phyloP scores from a whole-genome alignment of 345 rosid genomes.

The Ceriops tagal region DNA sequence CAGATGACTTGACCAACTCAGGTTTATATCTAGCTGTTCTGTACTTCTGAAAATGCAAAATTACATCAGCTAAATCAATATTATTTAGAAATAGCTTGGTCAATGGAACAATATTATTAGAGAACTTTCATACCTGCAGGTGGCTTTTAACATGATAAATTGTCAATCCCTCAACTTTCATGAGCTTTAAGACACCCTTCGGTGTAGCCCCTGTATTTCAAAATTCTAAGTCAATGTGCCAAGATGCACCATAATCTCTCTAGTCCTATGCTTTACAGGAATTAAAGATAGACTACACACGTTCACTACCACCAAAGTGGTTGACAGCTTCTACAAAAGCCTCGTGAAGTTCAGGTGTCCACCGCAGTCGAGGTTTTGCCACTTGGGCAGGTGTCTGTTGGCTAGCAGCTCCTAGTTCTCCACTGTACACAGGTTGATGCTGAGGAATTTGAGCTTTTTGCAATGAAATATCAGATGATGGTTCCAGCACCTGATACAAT shows the following conservation, averaged over 20 bases:
- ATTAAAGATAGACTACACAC: slow-evolving; percentile 40
- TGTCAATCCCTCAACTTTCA: slow-evolving; percentile 73
- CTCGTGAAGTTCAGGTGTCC: slow-evolving; percentile 97
- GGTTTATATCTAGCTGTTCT: slow-evolving; percentile 90
- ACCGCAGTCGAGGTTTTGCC: slow-evolving; percentile 77
- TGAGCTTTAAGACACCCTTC: slow-evolving; percentile 78
- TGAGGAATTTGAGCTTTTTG: slow-evolving; percentile 40
- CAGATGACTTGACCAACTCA: slow-evolving; percentile 38
- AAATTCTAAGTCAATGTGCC: slow-evolving; percentile 16
- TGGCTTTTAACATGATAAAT: slow-evolving; percentile 98
- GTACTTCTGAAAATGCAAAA: slow-evolving; percentile 64
- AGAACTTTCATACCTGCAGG: slow-evolving; percentile 57
- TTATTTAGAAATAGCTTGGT: slow-evolving; percentile 2
- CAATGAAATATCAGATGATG: slow-evolving; percentile 29
- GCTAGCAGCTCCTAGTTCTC: slow-evolving; percentile 32
- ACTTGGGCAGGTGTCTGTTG: slow-evolving; percentile 34
- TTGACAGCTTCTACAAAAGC: slow-evolving; percentile 88
- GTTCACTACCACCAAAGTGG: slow-evolving; percentile 84
- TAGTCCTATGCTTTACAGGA: slow-evolving; percentile 10
- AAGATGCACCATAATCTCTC: slow-evolving; percentile 6
- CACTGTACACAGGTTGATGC: slow-evolving; percentile 31
- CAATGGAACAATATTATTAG: slow-evolving; percentile 9
- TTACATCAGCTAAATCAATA: slow-evolving; percentile 14
- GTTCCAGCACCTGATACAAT: slow-evolving; percentile 28
- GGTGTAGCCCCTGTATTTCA: slow-evolving; percentile 81